phyloP scores from a whole-genome alignment of 257 asterid genomes.

The Knoxia roxburghii region DNA sequence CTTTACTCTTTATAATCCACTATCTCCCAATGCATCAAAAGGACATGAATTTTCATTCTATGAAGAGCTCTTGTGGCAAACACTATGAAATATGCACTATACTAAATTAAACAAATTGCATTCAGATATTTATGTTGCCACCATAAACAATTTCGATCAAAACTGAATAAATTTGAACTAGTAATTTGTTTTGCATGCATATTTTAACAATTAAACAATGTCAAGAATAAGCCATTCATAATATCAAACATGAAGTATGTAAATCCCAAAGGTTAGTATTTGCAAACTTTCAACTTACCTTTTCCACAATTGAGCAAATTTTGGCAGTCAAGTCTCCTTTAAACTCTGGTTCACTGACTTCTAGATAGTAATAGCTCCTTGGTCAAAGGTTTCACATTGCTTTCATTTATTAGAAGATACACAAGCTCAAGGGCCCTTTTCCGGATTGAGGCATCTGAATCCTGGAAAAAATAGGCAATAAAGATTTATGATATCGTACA shows the following conservation, averaged over 20 bases:
- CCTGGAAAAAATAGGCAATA: too few relatives aligned
- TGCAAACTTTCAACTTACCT: slow-evolving; percentile 54
- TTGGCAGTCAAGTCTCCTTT: slow-evolving; percentile 91
- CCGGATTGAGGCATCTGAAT: too few relatives aligned
- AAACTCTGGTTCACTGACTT: slow-evolving; percentile 85
- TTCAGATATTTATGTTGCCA: neutral
- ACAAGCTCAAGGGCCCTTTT: too few relatives aligned
- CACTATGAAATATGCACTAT: neutral
- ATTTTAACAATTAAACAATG: neutral
- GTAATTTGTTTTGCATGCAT: neutral
- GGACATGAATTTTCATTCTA: too few relatives aligned
- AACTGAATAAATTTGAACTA: too few relatives aligned
- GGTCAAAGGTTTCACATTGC: too few relatives aligned
- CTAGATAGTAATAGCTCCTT: slow-evolving; percentile 81
- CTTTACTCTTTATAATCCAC: too few relatives aligned
- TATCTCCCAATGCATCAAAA: too few relatives aligned
- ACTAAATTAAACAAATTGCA: neutral
- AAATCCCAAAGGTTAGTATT: neutral
- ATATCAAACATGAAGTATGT: neutral
- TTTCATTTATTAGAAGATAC: too few relatives aligned
- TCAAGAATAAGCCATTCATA: slow-evolving; percentile 5
- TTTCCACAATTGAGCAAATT: slow-evolving; percentile 93
- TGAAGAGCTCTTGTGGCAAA: neutral
- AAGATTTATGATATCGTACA: too few relatives aligned
- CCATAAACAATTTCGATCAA: too few relatives aligned